Evolutionary conservation across 371 early-diverging fungal genomes (phyloP).

Genomic region (Chytridium lagenaria): DNA sequence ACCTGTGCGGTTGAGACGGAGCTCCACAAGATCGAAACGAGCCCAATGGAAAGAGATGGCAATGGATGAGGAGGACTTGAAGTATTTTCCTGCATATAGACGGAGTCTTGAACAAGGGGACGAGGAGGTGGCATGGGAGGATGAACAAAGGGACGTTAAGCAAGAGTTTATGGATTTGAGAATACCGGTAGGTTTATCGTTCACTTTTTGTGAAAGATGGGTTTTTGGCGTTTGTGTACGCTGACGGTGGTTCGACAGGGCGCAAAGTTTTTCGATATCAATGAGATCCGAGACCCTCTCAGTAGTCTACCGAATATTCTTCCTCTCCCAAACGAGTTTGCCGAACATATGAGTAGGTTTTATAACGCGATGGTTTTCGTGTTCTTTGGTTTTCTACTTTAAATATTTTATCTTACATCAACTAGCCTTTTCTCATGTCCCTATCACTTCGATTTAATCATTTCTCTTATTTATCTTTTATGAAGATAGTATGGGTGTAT

Average conservation of each 20-base stretch:
- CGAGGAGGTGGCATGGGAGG: conserved; percentile 17
- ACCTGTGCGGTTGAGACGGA: background rate
- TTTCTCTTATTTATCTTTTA: background rate
- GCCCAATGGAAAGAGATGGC: background rate
- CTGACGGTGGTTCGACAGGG: no score
- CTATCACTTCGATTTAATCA: no score
- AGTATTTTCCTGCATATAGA: background rate
- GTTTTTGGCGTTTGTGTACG: background rate
- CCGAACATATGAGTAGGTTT: conserved; percentile 36
- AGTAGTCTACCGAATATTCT: conserved; percentile 38
- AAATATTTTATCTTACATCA: no score
- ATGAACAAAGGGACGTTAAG: background rate
- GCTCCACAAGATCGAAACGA: background rate
- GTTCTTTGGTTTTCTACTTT: no score
- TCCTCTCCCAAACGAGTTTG: conserved; percentile 40
- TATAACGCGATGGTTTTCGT: background rate
- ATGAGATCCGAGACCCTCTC: conserved; percentile 33
- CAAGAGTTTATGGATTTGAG: conserved; percentile 4
- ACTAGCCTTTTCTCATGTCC: no score
- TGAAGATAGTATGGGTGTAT: conserved; percentile 41
- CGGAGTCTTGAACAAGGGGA: background rate
- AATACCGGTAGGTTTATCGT: background rate
- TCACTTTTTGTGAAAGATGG: background rate
- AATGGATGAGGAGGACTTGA: background rate
- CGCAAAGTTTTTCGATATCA: conserved; percentile 46